Percentiles rank a stretch among this genome's conserved stretches.
Evolutionary conservation across 441 rosid species (phyloP).

Genomic region (Sinapis alba): DNA sequence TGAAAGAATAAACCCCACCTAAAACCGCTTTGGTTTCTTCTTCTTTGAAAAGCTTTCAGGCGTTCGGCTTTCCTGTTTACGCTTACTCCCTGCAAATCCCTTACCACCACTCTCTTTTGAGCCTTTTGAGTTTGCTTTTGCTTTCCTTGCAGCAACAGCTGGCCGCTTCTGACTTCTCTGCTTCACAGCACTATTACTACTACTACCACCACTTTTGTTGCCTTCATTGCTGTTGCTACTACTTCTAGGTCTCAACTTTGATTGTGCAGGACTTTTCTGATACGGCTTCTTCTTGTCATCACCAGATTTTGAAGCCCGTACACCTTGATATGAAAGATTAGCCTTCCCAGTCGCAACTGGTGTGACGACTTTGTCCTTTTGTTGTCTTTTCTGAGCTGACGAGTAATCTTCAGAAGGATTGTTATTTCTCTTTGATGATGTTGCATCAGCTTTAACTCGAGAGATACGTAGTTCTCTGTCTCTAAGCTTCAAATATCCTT

Average conservation of each 20-base stretch:
- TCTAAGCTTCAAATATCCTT: too few relatives aligned
- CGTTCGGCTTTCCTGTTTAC: constrained; percentile 62
- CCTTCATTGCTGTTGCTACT: constrained; percentile 24
- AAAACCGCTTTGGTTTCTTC: constrained; percentile 59
- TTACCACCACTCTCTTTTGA: constrained; percentile 37
- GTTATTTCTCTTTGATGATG: too few relatives aligned
- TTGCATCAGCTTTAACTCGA: too few relatives aligned
- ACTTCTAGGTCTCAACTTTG: constrained; percentile 44
- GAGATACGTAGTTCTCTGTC: constrained; percentile 31
- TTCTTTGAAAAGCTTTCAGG: constrained; percentile 55
- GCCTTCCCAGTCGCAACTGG: constrained; percentile 45
- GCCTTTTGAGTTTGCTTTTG: constrained; percentile 26
- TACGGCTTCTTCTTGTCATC: constrained; percentile 47
- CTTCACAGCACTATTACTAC: constrained; percentile 33
- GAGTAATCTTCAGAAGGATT: too few relatives aligned
- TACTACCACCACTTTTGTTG: constrained; percentile 24
- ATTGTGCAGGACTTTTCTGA: constrained; percentile 39
- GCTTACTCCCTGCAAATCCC: constrained; percentile 60
- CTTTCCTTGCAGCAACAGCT: constrained; percentile 80
- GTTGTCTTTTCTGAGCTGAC: too few relatives aligned
- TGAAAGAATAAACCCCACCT: constrained; percentile 7
- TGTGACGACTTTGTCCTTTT: constrained; percentile 36
- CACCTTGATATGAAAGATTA: constrained; percentile 71
- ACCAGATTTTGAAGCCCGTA: constrained; percentile 73
- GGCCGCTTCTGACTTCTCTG: constrained; percentile 61